These are phyloP conservation scores for Salvia miltiorrhiza DNA, from an alignment of 257 asterid species.

Conservation along the genomic window DNA sequence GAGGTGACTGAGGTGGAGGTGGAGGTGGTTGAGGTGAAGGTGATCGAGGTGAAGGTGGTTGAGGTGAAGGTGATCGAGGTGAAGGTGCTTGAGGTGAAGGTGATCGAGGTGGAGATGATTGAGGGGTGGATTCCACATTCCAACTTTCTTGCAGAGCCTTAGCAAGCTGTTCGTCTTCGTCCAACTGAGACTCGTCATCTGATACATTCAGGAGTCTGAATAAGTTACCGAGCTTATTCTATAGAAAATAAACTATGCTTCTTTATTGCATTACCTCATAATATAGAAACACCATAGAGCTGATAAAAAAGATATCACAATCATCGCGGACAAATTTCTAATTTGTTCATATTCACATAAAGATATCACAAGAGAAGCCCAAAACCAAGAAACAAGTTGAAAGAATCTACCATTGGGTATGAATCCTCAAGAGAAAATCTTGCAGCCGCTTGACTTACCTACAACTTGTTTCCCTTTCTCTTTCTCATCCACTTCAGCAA, in stretches of 20 bases:
- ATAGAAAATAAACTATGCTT: neutral
- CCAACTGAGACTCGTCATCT: conserved; percentile 64
- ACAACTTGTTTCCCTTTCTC: conserved; percentile 76
- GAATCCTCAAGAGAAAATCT: conserved; percentile 11
- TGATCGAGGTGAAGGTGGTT: conserved; percentile 21
- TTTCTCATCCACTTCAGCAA: conserved; percentile 68
- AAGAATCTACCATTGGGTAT: conserved; percentile 19
- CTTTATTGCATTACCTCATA: neutral
- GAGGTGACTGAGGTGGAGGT: conserved; percentile 26
- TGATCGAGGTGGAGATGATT: conserved; percentile 29
- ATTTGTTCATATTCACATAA: neutral
- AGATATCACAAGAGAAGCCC: conserved; percentile 13
- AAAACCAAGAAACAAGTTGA: conserved; percentile 13
- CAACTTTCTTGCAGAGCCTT: conserved; percentile 92
- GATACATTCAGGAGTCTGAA: conserved; percentile 12
- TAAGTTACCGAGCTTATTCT: conserved; percentile 1
- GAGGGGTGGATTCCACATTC: conserved; percentile 65
- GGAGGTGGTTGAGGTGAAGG: conserved; percentile 25
- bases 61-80: conserved; percentile 39
- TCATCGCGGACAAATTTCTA: neutral
- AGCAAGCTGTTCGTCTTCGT: conserved; percentile 91
- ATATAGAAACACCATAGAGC: neutral
- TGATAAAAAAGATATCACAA: neutral
- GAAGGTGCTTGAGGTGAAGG: conserved; percentile 39
- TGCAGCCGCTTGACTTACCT: conserved; percentile 46